Conservation (phyloP, 352 stramenopile species). For the Globisporangium solare region DNA sequence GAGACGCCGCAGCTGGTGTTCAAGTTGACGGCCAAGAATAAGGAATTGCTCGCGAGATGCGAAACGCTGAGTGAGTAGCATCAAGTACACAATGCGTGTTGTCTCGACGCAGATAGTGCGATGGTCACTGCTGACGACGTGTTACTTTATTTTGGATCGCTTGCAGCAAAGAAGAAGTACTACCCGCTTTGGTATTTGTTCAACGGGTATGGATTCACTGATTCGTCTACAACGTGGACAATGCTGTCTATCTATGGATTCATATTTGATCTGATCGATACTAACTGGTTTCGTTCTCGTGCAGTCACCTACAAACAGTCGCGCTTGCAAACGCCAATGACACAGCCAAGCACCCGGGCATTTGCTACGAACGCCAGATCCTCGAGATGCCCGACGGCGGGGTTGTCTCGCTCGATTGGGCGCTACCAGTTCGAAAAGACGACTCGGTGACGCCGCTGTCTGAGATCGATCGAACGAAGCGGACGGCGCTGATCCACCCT, state of each 20-base stretch:
- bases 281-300: not conserved
- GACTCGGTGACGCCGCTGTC: slow-evolving; percentile 12
- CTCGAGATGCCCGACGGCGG: slow-evolving; percentile 56
- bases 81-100: slow-evolving; percentile 8
- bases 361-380: slow-evolving; percentile 59
- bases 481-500: slow-evolving; percentile 56
- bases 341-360: slow-evolving; percentile 19
- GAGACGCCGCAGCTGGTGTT: slow-evolving; percentile 46
- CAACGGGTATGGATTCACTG: slow-evolving; percentile 29
- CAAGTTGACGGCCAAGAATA: slow-evolving; percentile 28
- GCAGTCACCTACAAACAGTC: slow-evolving; percentile 53
- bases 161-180: slow-evolving; percentile 45
- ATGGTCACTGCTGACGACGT: slow-evolving; percentile 35
- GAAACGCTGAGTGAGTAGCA: slow-evolving; percentile 31
- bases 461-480: slow-evolving; percentile 24
- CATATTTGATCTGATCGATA: too few species aligned
- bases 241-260: too few species aligned
- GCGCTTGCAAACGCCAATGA: slow-evolving; percentile 33
- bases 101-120: slow-evolving; percentile 6
- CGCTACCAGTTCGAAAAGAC: slow-evolving; percentile 17
- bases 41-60: slow-evolving; percentile 31
- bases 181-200: slow-evolving; percentile 51
- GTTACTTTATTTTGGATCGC: not conserved
- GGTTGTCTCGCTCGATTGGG: slow-evolving; percentile 73
- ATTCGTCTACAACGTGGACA: not conserved